Conservation (phyloP, 2,329 filamentous ascomycete genomes). For the Fusarium cyanostomum region DNA sequence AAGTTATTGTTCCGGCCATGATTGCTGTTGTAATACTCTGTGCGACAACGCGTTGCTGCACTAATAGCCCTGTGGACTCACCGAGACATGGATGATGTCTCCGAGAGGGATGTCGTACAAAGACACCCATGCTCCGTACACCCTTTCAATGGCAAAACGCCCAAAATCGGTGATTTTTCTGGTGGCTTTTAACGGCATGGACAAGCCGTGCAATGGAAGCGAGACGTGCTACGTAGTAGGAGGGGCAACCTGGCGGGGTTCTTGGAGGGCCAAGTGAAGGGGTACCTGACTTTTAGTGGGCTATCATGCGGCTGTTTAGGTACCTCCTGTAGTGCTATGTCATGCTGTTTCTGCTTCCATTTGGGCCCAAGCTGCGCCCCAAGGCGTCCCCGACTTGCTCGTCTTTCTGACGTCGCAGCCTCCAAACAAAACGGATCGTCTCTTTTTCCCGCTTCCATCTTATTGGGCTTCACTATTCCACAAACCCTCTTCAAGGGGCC, state of each 20-base stretch:
- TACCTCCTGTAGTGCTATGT: conserved; percentile 36
- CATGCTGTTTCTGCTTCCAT: conserved; percentile 33
- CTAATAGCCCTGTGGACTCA: conserved; percentile 9
- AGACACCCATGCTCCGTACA: background rate
- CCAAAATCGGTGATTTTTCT: conserved; percentile 33
- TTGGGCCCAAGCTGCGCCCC: conserved; percentile 41
- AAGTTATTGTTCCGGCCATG: background rate
- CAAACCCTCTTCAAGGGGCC: conserved; percentile 7
- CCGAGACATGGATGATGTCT: conserved; percentile 10
- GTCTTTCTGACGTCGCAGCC: conserved; percentile 36
- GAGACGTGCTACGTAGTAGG: conserved; percentile 36
- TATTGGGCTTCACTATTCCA: conserved; percentile 14
- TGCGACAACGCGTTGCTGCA: conserved; percentile 21
- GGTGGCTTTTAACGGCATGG: conserved; percentile 19
- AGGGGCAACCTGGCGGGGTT: conserved; percentile 44
- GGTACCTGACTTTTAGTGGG: conserved; percentile 13
- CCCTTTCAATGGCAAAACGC: background rate
- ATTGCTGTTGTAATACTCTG: conserved; percentile 17
- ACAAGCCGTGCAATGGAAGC: conserved; percentile 25
- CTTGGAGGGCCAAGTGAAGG: conserved; percentile 22
- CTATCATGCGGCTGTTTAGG: background rate
- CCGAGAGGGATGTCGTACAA: conserved; percentile 17
- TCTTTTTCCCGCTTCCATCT: conserved; percentile 22
- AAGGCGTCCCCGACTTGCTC: conserved; percentile 35
- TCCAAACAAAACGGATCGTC: conserved; percentile 26